Evolutionary conservation across 441 rosid species (phyloP).

Genomic region (Kokia cookei): DNA sequence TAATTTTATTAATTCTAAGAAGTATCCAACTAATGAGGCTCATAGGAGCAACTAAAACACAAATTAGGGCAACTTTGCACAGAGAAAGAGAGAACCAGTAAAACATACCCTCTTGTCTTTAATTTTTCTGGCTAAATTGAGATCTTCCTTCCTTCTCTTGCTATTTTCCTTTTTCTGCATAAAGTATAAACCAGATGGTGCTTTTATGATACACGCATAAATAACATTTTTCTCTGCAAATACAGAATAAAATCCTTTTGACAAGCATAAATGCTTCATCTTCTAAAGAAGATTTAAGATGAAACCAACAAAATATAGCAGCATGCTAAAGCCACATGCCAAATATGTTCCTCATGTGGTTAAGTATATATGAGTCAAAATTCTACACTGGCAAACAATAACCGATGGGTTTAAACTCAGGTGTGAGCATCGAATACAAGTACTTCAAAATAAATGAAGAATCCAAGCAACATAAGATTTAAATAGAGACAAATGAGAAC

Average conservation of each 20-base stretch:
- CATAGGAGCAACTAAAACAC: not conserved
- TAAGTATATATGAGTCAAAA: not conserved
- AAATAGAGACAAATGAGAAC: not conserved
- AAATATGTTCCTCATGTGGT: not conserved
- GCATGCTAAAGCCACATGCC: not conserved
- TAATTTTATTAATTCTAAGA: not conserved
- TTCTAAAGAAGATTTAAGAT: not conserved
- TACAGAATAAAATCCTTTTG: not conserved
- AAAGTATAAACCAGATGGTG: constrained; percentile 15
- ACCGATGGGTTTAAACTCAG: not conserved
- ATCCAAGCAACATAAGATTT: too few species aligned
- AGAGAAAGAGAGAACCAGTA: not conserved
- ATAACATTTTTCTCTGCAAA: not conserved
- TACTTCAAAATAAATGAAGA: too few species aligned
- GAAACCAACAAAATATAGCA: not conserved
- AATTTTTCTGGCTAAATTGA: constrained; percentile 31
- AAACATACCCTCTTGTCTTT: constrained; percentile 51
- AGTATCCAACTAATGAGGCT: not conserved
- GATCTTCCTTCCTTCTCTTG: constrained; percentile 67
- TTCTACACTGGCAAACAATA: not conserved
- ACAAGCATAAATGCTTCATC: not conserved
- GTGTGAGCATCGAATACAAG: too few species aligned
- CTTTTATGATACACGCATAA: not conserved
- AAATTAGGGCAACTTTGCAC: not conserved
- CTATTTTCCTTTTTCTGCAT: constrained; percentile 51